A percentile compares a stretch with the other conserved stretches of the same genome.
phyloP scores from a whole-genome alignment of 176 grass and related monocot species.

The Oryza glaberrima region DNA sequence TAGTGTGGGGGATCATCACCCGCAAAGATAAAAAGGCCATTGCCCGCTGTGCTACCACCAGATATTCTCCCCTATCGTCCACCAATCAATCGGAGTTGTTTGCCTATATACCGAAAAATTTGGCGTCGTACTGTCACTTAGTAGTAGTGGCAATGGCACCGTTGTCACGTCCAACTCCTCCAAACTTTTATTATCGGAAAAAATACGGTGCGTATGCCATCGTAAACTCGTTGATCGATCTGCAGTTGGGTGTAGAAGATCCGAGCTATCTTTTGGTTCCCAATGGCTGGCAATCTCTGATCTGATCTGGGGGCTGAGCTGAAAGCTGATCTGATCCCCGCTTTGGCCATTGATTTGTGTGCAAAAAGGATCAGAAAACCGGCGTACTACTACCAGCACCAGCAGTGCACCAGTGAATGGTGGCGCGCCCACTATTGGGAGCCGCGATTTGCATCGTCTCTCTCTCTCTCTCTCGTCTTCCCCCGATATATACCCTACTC shows the following conservation, averaged over 20 bases:
- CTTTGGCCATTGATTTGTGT: constrained; percentile 15
- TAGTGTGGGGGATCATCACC: neutral
- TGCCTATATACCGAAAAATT: neutral
- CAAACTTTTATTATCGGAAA: neutral
- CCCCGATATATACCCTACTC: constrained; percentile 31
- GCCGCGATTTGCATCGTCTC: constrained; percentile 6
- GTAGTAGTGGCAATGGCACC: neutral
- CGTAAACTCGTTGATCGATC: neutral
- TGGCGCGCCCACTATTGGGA: constrained; percentile 28
- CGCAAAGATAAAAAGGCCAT: neutral
- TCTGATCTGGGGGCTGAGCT: neutral
- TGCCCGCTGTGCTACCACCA: neutral
- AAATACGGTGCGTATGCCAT: too few relatives aligned
- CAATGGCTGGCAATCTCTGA: neutral
- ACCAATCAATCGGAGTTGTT: neutral
- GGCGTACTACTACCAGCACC: neutral
- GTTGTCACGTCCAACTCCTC: neutral
- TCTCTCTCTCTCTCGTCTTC: neutral
- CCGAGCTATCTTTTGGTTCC: neutral
- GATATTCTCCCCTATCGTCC: neutral
- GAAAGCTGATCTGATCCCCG: constrained; percentile 28
- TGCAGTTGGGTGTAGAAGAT: neutral
- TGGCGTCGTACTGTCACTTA: neutral
- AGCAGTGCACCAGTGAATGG: neutral
- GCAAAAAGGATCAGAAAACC: neutral